A percentile compares a stretch with the other conserved stretches of the same genome.
Evolutionary conservation across 177 flowering plant species (phyloP).

Genomic region (Vitis hybrid): DNA sequence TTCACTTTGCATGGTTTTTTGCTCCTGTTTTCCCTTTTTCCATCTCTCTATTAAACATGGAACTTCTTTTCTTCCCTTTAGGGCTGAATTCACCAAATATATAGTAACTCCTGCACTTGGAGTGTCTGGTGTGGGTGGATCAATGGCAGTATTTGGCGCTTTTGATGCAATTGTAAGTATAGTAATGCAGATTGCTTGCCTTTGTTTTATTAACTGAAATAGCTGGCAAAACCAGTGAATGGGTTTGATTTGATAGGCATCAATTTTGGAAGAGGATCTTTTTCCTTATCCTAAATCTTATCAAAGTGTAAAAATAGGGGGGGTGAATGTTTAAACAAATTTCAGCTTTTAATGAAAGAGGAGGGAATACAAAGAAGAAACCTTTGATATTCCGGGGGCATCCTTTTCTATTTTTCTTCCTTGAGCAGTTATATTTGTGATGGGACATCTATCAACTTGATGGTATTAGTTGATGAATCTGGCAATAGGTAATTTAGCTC

Average conservation of each 20-base stretch:
- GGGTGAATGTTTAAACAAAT: neutral
- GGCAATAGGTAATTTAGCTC: neutral
- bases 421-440: no score
- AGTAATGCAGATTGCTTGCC: neutral
- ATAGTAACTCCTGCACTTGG: constrained; percentile 79
- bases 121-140: constrained; percentile 83
- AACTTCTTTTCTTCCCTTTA: constrained; percentile 22
- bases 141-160: constrained; percentile 93
- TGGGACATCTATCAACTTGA: no score
- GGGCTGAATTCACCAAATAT: constrained; percentile 88
- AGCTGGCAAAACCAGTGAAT: neutral
- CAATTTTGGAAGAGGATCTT: no score
- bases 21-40: neutral
- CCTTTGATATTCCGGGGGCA: neutral
- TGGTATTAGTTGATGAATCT: no score
- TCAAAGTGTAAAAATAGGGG: neutral
- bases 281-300: neutral
- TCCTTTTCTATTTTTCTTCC: no score
- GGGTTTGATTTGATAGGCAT: no score
- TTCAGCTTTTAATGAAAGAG: neutral
- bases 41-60: neutral
- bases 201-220: neutral
- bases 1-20: neutral
- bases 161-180: constrained; percentile 90
- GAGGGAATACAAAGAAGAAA: neutral